phyloP scores from a whole-genome alignment of 805 yeast genomes.

The Cyberlindnera veronae region DNA sequence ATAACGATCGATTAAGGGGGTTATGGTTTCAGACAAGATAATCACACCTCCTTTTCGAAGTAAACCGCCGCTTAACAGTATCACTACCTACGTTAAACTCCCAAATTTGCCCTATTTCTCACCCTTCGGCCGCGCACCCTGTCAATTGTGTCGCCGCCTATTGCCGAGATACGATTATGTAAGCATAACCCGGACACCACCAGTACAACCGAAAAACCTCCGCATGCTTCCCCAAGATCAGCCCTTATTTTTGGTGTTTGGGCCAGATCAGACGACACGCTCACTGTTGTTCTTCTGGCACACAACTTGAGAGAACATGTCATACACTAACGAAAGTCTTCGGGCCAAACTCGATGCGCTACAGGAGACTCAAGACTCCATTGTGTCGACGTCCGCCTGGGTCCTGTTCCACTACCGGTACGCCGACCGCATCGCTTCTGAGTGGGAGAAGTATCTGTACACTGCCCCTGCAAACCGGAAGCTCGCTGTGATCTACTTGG shows the following conservation, averaged over 20 bases:
- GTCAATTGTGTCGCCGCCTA: neutral
- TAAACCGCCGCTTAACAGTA: too few species aligned
- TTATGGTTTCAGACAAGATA: too few species aligned
- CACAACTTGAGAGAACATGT: too few species aligned
- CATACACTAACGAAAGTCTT: slow-evolving; percentile 50
- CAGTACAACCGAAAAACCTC: neutral
- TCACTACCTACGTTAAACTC: too few species aligned
- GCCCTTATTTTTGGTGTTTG: neutral
- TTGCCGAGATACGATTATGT: slow-evolving; percentile 2
- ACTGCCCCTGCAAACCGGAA: slow-evolving; percentile 38
- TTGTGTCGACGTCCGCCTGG: slow-evolving; percentile 74
- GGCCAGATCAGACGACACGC: neutral
- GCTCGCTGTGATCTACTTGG: slow-evolving; percentile 61
- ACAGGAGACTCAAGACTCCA: slow-evolving; percentile 66
- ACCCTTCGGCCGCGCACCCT: neutral
- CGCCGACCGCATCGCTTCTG: slow-evolving; percentile 46
- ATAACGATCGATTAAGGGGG: too few species aligned
- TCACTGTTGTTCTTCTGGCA: neutral
- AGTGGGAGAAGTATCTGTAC: slow-evolving; percentile 45
- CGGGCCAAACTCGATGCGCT: slow-evolving; percentile 43
- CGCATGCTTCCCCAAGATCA: neutral
- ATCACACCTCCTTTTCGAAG: too few species aligned
- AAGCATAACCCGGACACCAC: slow-evolving; percentile 6
- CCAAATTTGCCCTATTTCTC: neutral
- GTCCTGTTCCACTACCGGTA: slow-evolving; percentile 62